Conservation (phyloP, 2,329 filamentous ascomycete species). For the Sporothrix pseudoabietina region DNA sequence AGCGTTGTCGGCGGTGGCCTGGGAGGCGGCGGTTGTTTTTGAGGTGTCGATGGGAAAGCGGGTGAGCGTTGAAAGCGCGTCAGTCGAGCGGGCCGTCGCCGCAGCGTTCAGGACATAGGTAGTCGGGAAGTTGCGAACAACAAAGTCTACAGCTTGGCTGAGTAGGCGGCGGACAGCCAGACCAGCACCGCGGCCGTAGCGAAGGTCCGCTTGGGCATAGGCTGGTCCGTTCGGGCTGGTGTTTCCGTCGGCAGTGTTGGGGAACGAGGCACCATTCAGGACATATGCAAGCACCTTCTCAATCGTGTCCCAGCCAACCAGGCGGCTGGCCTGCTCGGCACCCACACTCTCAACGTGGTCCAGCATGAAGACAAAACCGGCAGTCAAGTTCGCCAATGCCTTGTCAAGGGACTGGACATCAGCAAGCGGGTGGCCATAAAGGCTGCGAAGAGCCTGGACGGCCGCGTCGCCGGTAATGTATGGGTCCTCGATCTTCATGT, state of each 20-base stretch:
- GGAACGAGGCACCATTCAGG: conserved; percentile 39
- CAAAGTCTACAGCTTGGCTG: conserved; percentile 58
- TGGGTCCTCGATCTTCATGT: conserved; percentile 31
- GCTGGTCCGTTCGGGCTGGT: conserved; percentile 32
- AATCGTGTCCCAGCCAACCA: conserved; percentile 34
- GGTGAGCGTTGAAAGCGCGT: background rate
- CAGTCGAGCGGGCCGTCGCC: conserved; percentile 47
- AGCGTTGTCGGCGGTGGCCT: background rate
- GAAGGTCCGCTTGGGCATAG: conserved; percentile 43
- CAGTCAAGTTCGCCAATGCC: conserved; percentile 32
- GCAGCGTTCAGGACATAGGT: conserved; percentile 50
- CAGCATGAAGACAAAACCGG: conserved; percentile 34
- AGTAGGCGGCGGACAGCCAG: conserved; percentile 48
- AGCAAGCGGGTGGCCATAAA: conserved; percentile 34
- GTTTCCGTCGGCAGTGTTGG: conserved; percentile 37
- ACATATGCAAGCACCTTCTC: conserved; percentile 34
- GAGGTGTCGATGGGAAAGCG: background rate
- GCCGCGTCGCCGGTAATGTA: conserved; percentile 30
- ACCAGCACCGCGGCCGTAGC: conserved; percentile 58
- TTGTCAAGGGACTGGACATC: conserved; percentile 28
- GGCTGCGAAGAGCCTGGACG: conserved; percentile 32
- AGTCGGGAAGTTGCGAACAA: conserved; percentile 60
- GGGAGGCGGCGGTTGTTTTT: background rate
- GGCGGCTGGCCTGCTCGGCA: conserved; percentile 28
- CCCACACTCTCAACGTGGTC: conserved; percentile 30